These are phyloP conservation scores for Cochlearia excelsa DNA, from an alignment of 345 rosid species.

Conservation along the genomic window DNA sequence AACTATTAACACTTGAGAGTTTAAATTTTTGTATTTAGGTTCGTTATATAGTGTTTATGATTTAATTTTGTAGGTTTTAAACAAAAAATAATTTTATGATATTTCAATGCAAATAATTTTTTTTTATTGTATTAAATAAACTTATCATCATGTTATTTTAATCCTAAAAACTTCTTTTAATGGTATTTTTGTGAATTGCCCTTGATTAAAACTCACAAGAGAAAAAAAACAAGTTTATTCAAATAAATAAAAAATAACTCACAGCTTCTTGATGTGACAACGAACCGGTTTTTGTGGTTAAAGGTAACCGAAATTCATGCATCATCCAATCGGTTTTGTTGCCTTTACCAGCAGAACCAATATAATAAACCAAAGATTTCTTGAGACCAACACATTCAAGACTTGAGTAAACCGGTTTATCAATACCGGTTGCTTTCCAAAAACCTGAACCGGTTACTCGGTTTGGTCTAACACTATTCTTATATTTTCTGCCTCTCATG, in stretches of 20 bases:
- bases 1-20: too few species aligned
- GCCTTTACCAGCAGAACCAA: conserved; percentile 79
- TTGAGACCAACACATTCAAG: conserved; percentile 69
- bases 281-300: conserved; percentile 28
- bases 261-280: conserved; percentile 53
- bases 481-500: conserved; percentile 80
- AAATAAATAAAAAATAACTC: conserved; percentile 28
- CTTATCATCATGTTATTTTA: too few species aligned
- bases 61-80: too few species aligned
- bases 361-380: conserved; percentile 70
- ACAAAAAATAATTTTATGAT: too few species aligned
- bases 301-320: conserved; percentile 80
- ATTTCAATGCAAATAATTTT: too few species aligned
- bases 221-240: too few species aligned
- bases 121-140: too few species aligned
- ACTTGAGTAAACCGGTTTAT: conserved; percentile 57
- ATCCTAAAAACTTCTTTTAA: too few species aligned
- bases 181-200: too few species aligned
- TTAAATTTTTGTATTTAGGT: too few species aligned
- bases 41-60: too few species aligned
- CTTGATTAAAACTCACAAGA: too few species aligned
- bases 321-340: conserved; percentile 95
- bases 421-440: conserved; percentile 91
- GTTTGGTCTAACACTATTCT: conserved; percentile 75
- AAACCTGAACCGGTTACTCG: conserved; percentile 83